These are phyloP conservation scores for Deakozyma indianensis DNA, from an alignment of 805 yeast genomes.

Conservation along the genomic window DNA sequence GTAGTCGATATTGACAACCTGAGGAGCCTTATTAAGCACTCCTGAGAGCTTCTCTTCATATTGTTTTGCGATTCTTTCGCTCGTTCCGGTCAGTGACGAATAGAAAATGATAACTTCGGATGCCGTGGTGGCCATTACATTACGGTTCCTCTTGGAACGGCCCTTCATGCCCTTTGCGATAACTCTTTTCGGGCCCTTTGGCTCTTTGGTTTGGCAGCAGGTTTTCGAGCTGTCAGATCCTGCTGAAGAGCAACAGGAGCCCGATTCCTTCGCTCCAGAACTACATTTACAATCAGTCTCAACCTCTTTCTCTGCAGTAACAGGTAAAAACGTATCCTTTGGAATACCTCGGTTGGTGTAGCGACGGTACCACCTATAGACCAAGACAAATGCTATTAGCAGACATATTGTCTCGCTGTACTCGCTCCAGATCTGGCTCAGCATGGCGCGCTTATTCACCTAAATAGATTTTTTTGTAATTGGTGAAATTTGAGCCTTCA, in stretches of 20 bases:
- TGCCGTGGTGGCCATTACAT: slow-evolving; percentile 22
- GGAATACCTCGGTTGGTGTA: background rate
- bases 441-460: no score
- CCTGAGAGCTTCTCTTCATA: slow-evolving; percentile 26
- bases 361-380: background rate
- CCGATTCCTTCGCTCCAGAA: slow-evolving; percentile 6
- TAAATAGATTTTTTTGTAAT: no score
- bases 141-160: slow-evolving; percentile 1
- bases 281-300: no score
- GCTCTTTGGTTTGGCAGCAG: slow-evolving; percentile 5
- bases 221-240: slow-evolving; percentile 6
- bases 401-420: background rate
- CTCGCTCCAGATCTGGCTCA: background rate
- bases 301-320: slow-evolving; percentile 2
- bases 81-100: slow-evolving; percentile 75
- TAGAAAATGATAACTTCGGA: slow-evolving; percentile 59
- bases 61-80: slow-evolving; percentile 51
- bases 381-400: background rate
- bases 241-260: background rate
- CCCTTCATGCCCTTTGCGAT: background rate
- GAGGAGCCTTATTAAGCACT: slow-evolving; percentile 28
- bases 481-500: no score
- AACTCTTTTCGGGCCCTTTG: background rate
- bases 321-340: background rate
- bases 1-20: slow-evolving; percentile 59